phyloP scores from a whole-genome alignment of 768 basidiomycete species.

The Mycena maculata region DNA sequence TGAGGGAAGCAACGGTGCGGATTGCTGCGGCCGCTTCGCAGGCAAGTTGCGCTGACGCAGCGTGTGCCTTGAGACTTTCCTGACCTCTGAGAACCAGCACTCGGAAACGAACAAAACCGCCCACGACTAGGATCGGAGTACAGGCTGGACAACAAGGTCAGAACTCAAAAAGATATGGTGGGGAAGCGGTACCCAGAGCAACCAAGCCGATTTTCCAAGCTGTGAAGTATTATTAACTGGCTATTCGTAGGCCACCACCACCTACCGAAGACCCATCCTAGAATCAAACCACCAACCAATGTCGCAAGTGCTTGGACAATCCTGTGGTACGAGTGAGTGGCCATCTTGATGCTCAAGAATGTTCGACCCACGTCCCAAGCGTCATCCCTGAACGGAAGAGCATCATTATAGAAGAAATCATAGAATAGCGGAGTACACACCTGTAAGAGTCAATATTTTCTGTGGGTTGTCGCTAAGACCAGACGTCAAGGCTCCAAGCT shows the following conservation, averaged over 20 bases:
- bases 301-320: neutral
- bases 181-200: neutral
- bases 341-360: constrained; percentile 44
- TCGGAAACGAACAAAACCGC: neutral
- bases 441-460: constrained; percentile 87
- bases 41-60: constrained; percentile 85
- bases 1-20: constrained; percentile 88
- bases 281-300: neutral
- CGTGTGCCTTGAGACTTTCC: constrained; percentile 81
- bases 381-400: constrained; percentile 90
- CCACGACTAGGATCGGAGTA: neutral
- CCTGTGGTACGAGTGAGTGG: neutral
- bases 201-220: neutral
- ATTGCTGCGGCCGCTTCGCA: constrained; percentile 92
- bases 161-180: neutral
- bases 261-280: too few species aligned
- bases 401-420: too few species aligned
- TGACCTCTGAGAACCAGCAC: constrained; percentile 68
- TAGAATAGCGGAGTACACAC: too few species aligned
- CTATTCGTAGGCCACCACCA: too few species aligned
- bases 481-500: constrained; percentile 78
- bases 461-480: constrained; percentile 86
- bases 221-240: neutral
- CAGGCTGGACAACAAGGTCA: neutral
- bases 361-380: constrained; percentile 72